Evolutionary conservation across 345 rosid species (phyloP).

Genomic region (Eucalyptus paniculata): DNA sequence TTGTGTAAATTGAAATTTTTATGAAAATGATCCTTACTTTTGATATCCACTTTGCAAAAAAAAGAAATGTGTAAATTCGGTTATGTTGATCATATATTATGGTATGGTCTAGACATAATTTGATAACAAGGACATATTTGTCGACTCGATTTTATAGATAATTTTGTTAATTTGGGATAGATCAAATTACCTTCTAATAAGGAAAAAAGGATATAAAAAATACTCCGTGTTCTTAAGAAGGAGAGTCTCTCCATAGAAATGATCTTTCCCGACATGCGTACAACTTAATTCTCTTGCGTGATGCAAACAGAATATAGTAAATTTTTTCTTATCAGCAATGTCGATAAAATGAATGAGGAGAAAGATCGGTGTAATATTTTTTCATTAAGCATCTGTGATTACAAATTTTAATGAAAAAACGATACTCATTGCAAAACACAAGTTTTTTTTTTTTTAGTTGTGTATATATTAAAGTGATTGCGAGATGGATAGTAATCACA

Average conservation of each 20-base stretch:
- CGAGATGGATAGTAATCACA: neutral
- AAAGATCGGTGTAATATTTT: neutral
- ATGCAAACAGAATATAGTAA: neutral
- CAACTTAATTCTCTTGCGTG: neutral
- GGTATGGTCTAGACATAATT: neutral
- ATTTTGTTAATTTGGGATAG: neutral
- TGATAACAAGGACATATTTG: neutral
- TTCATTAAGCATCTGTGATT: neutral
- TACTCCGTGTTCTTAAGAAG: neutral
- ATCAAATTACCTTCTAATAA: neutral
- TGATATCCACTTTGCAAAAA: neutral
- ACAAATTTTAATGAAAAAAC: neutral
- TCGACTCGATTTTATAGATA: neutral
- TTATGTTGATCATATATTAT: neutral
- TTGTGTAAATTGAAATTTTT: neutral
- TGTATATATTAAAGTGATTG: neutral
- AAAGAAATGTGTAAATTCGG: neutral
- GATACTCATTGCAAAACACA: neutral
- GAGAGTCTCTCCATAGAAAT: neutral
- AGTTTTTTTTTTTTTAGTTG: neutral
- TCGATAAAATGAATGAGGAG: neutral
- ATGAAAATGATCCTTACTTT: neutral
- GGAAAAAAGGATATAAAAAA: neutral
- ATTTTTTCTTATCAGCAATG: neutral
- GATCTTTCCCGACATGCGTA: neutral